A percentile compares a stretch with the other conserved stretches of the same genome.
Conservation (phyloP, 2,329 filamentous ascomycete species). For the Ceratocystis ficicola region DNA sequence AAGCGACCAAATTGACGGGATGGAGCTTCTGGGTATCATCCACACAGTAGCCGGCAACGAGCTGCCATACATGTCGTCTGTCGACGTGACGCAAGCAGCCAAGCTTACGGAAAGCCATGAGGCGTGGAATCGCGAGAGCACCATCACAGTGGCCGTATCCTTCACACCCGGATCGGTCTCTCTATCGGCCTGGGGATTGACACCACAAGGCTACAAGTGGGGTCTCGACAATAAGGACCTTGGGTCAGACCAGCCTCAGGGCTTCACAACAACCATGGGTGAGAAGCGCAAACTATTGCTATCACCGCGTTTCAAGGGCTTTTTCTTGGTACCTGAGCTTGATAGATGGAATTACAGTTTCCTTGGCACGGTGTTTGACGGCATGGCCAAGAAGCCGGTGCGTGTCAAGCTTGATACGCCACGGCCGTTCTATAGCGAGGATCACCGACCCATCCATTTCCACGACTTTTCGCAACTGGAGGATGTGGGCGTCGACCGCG, state of each 20-base stretch:
- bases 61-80: slow-evolving; percentile 87
- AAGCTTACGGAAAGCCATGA: slow-evolving; percentile 72
- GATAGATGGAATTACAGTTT: slow-evolving; percentile 97
- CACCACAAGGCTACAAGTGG: slow-evolving; percentile 89
- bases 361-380: slow-evolving; percentile 79
- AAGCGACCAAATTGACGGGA: slow-evolving; percentile 72
- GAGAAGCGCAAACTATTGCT: slow-evolving; percentile 90
- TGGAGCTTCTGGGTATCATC: slow-evolving; percentile 89
- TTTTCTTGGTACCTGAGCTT: slow-evolving; percentile 88
- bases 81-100: slow-evolving; percentile 88
- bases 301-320: slow-evolving; percentile 85
- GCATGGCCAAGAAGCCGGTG: slow-evolving; percentile 79
- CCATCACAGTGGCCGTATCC: slow-evolving; percentile 84
- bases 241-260: slow-evolving; percentile 82
- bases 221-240: slow-evolving; percentile 90
- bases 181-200: slow-evolving; percentile 83
- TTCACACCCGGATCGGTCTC: slow-evolving; percentile 97
- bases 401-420: slow-evolving; percentile 93
- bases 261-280: slow-evolving; percentile 84
- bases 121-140: slow-evolving; percentile 72
- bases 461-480: slow-evolving; percentile 95
- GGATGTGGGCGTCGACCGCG: slow-evolving; percentile 87
- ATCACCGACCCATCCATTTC: slow-evolving; percentile 90
- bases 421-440: slow-evolving; percentile 76
- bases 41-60: slow-evolving; percentile 94